Percentiles rank a stretch among this genome's conserved stretches.
Evolutionary conservation across 441 rosid genomes (phyloP).

Genomic region (Corymbia citriodora): DNA sequence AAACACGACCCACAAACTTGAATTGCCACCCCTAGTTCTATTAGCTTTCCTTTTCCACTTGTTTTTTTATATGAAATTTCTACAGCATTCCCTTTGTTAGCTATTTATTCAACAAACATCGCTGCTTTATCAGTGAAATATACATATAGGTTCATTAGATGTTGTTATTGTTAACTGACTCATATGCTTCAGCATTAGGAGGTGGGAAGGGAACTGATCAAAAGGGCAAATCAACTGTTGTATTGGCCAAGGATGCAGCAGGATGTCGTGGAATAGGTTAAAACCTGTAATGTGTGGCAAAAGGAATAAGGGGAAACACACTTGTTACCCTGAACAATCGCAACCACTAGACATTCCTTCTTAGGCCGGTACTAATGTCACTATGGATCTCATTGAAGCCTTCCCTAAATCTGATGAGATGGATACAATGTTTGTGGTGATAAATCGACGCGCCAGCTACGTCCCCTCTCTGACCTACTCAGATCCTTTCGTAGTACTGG

Average conservation of each 20-base stretch:
- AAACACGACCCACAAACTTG: too few species aligned
- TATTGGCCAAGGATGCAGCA: background rate
- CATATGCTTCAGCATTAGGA: background rate
- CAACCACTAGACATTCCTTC: background rate
- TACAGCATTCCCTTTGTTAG: background rate
- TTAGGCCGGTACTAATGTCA: background rate
- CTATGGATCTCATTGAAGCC: background rate
- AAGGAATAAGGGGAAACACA: background rate
- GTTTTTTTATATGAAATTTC: too few species aligned
- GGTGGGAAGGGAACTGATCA: background rate
- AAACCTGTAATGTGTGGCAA: background rate
- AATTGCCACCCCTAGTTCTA: too few species aligned
- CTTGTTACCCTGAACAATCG: background rate
- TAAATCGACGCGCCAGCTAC: rapidly evolving
- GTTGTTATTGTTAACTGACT: background rate
- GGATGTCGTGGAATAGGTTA: background rate
- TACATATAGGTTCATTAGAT: background rate
- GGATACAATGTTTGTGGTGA: background rate
- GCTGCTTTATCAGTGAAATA: background rate
- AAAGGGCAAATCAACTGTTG: background rate
- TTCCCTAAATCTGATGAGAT: background rate
- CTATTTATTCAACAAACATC: background rate
- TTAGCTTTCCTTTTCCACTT: too few species aligned
- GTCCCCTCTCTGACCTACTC: background rate
- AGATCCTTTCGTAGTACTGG: background rate